Percentiles rank a stretch among this genome's conserved stretches.
phyloP scores from a whole-genome alignment of 2,329 filamentous ascomycete genomes.

The Aspergillus novoparasiticus region DNA sequence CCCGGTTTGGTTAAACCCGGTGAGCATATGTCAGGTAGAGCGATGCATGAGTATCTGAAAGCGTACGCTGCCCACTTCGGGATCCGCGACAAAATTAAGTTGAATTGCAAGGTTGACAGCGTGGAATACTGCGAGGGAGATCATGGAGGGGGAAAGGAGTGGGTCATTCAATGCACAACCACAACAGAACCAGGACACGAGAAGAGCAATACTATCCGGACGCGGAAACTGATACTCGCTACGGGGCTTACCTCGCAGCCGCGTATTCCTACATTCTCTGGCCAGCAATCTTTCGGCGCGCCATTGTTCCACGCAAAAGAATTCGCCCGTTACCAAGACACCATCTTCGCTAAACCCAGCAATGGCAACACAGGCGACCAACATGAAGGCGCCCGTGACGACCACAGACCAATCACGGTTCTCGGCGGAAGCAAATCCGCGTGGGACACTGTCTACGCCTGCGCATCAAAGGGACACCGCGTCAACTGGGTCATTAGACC shows the following conservation, averaged over 20 bases:
- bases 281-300: not conserved
- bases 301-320: not conserved
- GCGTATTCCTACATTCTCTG: not conserved
- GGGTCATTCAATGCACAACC: not conserved
- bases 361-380: not conserved
- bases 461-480: not conserved
- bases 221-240: not conserved
- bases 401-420: not conserved
- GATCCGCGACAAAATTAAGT: not conserved
- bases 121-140: not conserved
- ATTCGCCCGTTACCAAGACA: not conserved
- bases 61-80: not conserved
- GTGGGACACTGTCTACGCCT: not conserved
- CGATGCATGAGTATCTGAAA: not conserved
- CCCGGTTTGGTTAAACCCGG: not conserved
- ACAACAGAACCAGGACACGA: not conserved
- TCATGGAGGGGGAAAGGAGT: not conserved
- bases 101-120: not conserved
- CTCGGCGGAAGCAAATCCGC: not conserved
- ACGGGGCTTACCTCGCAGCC: not conserved
- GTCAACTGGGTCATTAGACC: not conserved
- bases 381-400: not conserved
- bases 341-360: not conserved
- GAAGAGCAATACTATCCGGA: not conserved
- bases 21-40: not conserved